Conservation (phyloP, 208 protist species). For the Phytomonas francai region DNA sequence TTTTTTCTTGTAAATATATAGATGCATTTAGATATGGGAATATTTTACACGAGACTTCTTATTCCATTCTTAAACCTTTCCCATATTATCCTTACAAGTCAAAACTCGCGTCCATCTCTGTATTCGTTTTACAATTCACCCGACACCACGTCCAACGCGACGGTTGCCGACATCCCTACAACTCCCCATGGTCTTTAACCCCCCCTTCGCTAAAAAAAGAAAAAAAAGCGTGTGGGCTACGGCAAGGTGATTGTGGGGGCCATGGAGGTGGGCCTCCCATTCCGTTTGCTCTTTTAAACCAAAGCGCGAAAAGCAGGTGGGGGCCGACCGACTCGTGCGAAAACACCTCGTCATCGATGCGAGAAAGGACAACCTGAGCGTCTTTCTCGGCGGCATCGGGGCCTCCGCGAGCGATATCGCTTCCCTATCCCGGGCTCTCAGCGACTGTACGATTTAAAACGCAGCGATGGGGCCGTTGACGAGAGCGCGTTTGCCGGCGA, state of each 20-base stretch:
- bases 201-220: slow-evolving; percentile 8
- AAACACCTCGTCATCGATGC: slow-evolving; percentile 67
- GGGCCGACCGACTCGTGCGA: slow-evolving; percentile 64
- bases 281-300: no score
- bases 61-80: no score
- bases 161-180: not conserved
- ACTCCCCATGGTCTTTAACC: slow-evolving; percentile 8
- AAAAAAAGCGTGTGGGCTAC: slow-evolving; percentile 51
- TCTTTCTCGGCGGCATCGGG: slow-evolving; percentile 64
- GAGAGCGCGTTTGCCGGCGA: slow-evolving; percentile 60
- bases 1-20: slow-evolving; percentile 12
- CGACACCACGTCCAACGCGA: not conserved
- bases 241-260: slow-evolving; percentile 90
- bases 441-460: slow-evolving; percentile 44
- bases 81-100: no score
- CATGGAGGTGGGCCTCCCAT: no score
- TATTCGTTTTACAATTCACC: not conserved
- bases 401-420: slow-evolving; percentile 78
- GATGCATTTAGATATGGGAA: no score
- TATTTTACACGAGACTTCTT: no score
- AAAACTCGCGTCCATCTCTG: no score
- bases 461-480: slow-evolving; percentile 62
- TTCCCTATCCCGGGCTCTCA: slow-evolving; percentile 65
- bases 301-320: slow-evolving; percentile 74
- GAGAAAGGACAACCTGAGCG: slow-evolving; percentile 45